Evolutionary conservation across 768 basidiomycete species (phyloP).

Genomic region (Tricholoma matsutake): DNA sequence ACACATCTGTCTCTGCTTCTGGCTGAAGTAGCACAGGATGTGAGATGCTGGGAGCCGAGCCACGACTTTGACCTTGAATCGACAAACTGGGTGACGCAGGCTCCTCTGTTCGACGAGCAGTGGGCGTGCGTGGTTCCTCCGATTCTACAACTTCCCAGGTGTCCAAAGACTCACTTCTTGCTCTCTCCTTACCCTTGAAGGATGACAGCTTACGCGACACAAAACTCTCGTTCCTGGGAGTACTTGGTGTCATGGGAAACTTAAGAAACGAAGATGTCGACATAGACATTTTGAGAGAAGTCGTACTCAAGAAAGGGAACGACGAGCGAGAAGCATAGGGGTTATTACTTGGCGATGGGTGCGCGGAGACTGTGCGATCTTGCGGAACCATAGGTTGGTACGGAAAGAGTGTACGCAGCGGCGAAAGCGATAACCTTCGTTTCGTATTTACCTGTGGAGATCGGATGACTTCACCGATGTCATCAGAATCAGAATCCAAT

Average conservation of each 20-base stretch:
- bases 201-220: constrained; percentile 35
- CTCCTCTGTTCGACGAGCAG: constrained; percentile 22
- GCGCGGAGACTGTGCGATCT: constrained; percentile 40
- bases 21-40: neutral
- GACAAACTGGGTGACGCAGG: constrained; percentile 9
- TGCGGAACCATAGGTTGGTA: constrained; percentile 31
- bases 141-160: constrained; percentile 46
- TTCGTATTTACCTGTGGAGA: constrained; percentile 25
- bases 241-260: constrained; percentile 13
- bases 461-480: constrained; percentile 8
- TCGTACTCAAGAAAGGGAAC: constrained; percentile 43
- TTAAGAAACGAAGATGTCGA: constrained; percentile 34
- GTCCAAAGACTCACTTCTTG: constrained; percentile 33
- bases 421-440: constrained; percentile 41
- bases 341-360: constrained; percentile 35
- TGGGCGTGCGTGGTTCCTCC: constrained; percentile 25
- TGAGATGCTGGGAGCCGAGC: neutral
- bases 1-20: neutral
- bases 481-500: constrained; percentile 28
- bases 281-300: constrained; percentile 36
- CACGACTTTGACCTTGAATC: neutral
- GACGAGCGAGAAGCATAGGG: constrained; percentile 37
- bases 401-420: constrained; percentile 45
- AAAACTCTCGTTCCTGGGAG: constrained; percentile 30
- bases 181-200: constrained; percentile 41